Base-by-base conservation (phyloP, 2,329 filamentous ascomycete species). In the Piedraia hortae region DNA sequence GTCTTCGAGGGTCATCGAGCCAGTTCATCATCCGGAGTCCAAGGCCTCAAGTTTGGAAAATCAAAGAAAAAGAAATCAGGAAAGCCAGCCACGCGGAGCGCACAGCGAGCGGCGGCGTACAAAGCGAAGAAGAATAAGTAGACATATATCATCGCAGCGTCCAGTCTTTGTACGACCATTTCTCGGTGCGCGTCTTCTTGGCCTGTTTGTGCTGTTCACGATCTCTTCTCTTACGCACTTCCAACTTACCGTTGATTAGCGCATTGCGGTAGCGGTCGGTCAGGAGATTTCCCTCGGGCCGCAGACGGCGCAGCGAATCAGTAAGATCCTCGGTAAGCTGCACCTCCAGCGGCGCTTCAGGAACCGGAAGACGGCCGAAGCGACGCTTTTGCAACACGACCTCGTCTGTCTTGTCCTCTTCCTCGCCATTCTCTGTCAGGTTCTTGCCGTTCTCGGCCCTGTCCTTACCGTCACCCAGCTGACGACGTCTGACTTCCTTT, bases 101-200 rank as follows among this genome's bases (percentile, higher is more conserved):
- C 42, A 25, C 48, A 43, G 29, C 40, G 50, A 26, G 50, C 38
- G 24, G 36, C 47, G 18, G 45, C 49, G n/a, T 56, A 46, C 43
- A 56, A 54, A 35, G 40, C 44, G 26, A 39, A 23, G 23, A 22
- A 24, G 22, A 8, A 16, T 10, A 19, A 19, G 14, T 13, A 14
- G 19, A n/a, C n/a, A n/a, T n/a, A n/a, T 17, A 17, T 17, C 17
- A 39, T 28, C 32, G 34, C 24, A 73, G 47, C 35, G 54, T 58
- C 47, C 90, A 97, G 44, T 97, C 85, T 57, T 97, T 97, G 54
- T 90, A 74, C 19, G 69, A 65, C 85, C 85, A 97, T 51, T 93
- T 97, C 60, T 93, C 85, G 4, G 77, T 90, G 22, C 66, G 48
- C 45, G 73, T 75, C 34, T 54, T 66, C 56, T 67, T 80, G 31